Base-by-base conservation (phyloP, 768 basidiomycete species). In the Lentinula detonsa region DNA sequence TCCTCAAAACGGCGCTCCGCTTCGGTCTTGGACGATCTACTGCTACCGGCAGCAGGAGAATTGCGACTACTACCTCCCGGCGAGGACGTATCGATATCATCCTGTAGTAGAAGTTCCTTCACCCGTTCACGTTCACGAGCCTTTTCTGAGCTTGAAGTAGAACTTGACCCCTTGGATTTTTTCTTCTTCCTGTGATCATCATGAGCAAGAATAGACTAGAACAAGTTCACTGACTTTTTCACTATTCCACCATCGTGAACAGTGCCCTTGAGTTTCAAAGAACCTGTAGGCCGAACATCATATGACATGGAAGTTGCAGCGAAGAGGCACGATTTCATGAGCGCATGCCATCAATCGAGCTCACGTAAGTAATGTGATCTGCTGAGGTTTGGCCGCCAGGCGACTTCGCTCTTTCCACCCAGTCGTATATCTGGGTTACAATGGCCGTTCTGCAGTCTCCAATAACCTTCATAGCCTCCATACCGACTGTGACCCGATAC, bases 1-100 rank as follows among this genome's bases (percentile, higher is more conserved):
- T 93, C 88, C 72, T 95, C 93, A 62, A 95, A 96, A 51, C 91
- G 82, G 67, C 80, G 83, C 79, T 96, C 91, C 0, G 94, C 93
- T 31, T 93, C 90, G 0, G 93, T 95, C 75, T 91, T 93, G 62
- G 76, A 79, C 23, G 77, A 76, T 43, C 64, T 67, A 62, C 74
- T 77, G 45, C 75, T 74, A 16, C 75, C 71, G n/a, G 79, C 67
- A 15, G 83, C 82, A 59, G 91, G 86, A 51, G 89, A 87, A 62
- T 77, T 81, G 39, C 82, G 78, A 45, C 81, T 78, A 63, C 86
- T 87, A 37, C 82, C 83, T 23, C 84, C 78, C 5, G 81, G 76
- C 0, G 82, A 78, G 6, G 75, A 75, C 23, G 74, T 71, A 56
- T 77, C 75, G 3, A 73, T 73, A 53, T 78, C 81, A 40, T 85